These are phyloP conservation scores for Colletotrichum tamarilloi DNA, from an alignment of 2,329 filamentous ascomycete species.

Conservation along the genomic window DNA sequence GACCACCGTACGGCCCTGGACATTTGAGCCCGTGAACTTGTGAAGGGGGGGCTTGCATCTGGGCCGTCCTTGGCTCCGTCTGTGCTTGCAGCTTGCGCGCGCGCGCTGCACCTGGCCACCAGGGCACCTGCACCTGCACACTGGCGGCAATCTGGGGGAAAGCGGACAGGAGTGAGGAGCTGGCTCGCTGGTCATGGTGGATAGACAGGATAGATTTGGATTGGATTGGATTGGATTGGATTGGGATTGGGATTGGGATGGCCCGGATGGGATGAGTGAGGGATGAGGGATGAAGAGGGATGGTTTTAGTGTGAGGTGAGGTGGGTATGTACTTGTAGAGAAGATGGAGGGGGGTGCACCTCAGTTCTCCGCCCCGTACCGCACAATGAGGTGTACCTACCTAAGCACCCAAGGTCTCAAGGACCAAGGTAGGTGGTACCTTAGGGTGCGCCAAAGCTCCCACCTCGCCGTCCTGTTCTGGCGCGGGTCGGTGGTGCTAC, in stretches of 20 bases:
- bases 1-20: constrained; percentile 31
- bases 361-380: not conserved
- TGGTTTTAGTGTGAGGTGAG: not conserved
- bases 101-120: not conserved
- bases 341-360: constrained; percentile 1
- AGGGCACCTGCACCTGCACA: not conserved
- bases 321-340: too few relatives aligned
- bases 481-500: constrained; percentile 32
- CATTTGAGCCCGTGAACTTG: not conserved
- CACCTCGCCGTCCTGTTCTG: constrained; percentile 26
- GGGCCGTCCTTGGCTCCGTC: constrained; percentile 36
- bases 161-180: not conserved
- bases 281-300: not conserved
- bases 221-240: not conserved
- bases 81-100: constrained; percentile 30
- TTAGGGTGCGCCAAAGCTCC: constrained; percentile 3
- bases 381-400: too few relatives aligned
- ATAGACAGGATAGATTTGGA: constrained; percentile 4
- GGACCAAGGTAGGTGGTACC: too few relatives aligned
- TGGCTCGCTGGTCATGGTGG: too few relatives aligned
- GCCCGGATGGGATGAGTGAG: not conserved
- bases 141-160: constrained; percentile 35
- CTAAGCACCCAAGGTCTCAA: too few relatives aligned
- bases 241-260: not conserved
- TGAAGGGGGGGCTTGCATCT: constrained; percentile 16